These are phyloP conservation scores for Xerocomus spinulosus DNA, from an alignment of 768 basidiomycete species.

Conservation along the genomic window DNA sequence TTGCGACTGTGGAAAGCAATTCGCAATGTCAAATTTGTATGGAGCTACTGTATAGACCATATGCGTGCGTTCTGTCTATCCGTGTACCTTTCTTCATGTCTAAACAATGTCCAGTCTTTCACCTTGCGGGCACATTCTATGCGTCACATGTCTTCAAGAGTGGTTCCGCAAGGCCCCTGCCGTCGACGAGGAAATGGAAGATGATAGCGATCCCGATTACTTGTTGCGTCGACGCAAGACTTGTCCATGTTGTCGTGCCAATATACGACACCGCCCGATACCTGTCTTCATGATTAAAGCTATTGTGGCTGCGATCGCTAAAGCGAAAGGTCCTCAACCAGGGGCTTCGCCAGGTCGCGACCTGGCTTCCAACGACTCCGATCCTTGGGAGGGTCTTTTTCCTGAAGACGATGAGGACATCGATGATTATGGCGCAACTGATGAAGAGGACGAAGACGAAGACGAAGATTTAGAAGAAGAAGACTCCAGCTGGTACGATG, in stretches of 20 bases:
- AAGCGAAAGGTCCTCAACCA: slow-evolving; percentile 33
- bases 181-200: slow-evolving; percentile 40
- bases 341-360: slow-evolving; percentile 19
- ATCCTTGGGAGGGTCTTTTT: slow-evolving; percentile 75
- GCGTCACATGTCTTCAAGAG: slow-evolving; percentile 63
- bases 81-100: slow-evolving; percentile 1
- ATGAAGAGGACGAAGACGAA: slow-evolving; percentile 21
- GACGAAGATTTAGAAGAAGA: slow-evolving; percentile 31
- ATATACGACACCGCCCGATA: slow-evolving; percentile 53
- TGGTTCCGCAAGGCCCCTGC: slow-evolving; percentile 73
- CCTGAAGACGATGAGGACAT: slow-evolving; percentile 41
- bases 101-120: slow-evolving; percentile 44
- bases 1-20: slow-evolving; percentile 52
- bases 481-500: slow-evolving; percentile 28
- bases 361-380: slow-evolving; percentile 39
- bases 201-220: slow-evolving; percentile 39
- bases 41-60: slow-evolving; percentile 61
- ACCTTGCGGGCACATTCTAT: slow-evolving; percentile 79
- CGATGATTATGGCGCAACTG: slow-evolving; percentile 29
- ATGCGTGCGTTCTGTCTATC: slow-evolving; percentile 46
- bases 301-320: slow-evolving; percentile 46
- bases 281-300: slow-evolving; percentile 68
- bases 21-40: slow-evolving; percentile 77
- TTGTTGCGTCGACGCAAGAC: slow-evolving; percentile 59
- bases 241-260: slow-evolving; percentile 67